These are phyloP conservation scores for Immersiella caudata DNA, from an alignment of 495 filamentous ascomycete species.

Conservation along the genomic window DNA sequence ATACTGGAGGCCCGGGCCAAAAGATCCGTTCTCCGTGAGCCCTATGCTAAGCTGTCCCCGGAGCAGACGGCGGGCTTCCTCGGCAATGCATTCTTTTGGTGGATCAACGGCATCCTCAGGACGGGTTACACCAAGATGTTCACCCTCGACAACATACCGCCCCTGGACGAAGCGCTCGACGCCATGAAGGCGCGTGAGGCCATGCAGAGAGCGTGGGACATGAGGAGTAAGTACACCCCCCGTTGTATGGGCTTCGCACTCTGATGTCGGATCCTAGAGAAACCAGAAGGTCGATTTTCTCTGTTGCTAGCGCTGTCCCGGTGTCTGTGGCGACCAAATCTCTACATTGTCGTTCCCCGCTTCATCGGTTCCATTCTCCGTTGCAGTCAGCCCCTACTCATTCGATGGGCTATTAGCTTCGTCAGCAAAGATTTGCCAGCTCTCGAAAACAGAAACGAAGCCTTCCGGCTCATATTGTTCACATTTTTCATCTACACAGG, in stretches of 20 bases:
- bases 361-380: constrained; percentile 58
- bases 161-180: constrained; percentile 1
- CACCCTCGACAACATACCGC: constrained; percentile 28
- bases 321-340: constrained; percentile 51
- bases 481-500: constrained; percentile 62
- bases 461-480: constrained; percentile 59
- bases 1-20: constrained; percentile 55
- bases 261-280: constrained; percentile 10
- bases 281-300: constrained; percentile 19
- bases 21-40: constrained; percentile 43
- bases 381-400: constrained; percentile 62
- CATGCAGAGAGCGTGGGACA: constrained; percentile 21
- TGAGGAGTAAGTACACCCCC: constrained; percentile 16
- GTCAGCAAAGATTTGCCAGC: constrained; percentile 38
- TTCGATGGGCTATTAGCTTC: constrained; percentile 56
- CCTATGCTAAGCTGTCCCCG: constrained; percentile 36
- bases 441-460: constrained; percentile 49
- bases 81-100: constrained; percentile 36
- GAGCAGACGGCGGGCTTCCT: constrained; percentile 36
- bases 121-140: constrained; percentile 29
- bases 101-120: constrained; percentile 35
- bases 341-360: constrained; percentile 53
- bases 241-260: not conserved
- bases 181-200: constrained; percentile 15
- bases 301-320: constrained; percentile 39